Evolutionary conservation across 805 yeast genomes (phyloP).

Genomic region (Pichia sporocuriosa): DNA sequence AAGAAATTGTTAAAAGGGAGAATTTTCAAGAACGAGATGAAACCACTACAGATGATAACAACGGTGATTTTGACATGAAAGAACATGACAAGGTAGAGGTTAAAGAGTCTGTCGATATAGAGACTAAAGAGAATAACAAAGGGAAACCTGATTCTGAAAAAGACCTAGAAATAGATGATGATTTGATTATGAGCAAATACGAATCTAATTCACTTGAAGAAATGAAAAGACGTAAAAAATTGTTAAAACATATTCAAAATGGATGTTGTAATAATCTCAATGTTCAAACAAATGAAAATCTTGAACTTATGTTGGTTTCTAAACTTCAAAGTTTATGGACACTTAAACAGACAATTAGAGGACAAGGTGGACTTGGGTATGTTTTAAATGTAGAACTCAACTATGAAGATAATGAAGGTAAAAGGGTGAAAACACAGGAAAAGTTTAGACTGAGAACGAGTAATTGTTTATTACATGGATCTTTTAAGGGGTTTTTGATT

Average conservation of each 20-base stretch:
- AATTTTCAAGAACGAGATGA: background rate
- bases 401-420: conserved; percentile 14
- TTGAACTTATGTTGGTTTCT: conserved; percentile 47
- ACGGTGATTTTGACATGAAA: background rate
- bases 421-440: conserved; percentile 29
- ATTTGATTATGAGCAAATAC: conserved; percentile 19
- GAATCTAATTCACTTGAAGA: conserved; percentile 19
- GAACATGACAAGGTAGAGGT: background rate
- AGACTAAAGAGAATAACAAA: too few relatives aligned
- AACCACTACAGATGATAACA: background rate
- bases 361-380: conserved; percentile 69
- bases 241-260: conserved; percentile 25
- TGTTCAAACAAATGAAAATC: conserved; percentile 35
- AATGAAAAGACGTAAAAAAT: conserved; percentile 19
- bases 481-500: conserved; percentile 61
- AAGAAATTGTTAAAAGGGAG: background rate
- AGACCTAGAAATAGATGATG: conserved; percentile 15
- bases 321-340: conserved; percentile 68
- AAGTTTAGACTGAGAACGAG: conserved; percentile 53
- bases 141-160: too few relatives aligned
- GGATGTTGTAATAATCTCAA: conserved; percentile 47
- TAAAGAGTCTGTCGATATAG: too few relatives aligned
- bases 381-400: conserved; percentile 35
- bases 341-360: conserved; percentile 59
- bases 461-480: conserved; percentile 68